These are phyloP conservation scores for Miscanthus lutarioriparius DNA, from an alignment of 176 grass and related monocot genomes.

Conservation along the genomic window DNA sequence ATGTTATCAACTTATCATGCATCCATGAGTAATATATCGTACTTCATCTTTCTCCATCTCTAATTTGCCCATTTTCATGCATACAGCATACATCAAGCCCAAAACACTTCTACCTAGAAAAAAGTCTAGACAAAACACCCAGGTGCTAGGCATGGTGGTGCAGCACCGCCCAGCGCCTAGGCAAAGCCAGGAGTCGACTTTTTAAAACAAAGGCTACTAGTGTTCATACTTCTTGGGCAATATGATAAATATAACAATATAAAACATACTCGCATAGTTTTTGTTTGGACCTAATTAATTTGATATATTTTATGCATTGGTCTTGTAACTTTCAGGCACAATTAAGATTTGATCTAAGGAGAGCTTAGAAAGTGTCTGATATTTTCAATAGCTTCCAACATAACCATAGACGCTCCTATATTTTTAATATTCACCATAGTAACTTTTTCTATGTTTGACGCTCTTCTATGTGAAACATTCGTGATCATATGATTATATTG, in stretches of 20 bases:
- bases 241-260: not conserved
- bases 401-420: not conserved
- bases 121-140: not conserved
- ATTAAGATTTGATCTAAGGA: not conserved
- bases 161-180: not conserved
- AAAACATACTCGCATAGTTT: not conserved
- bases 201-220: not conserved
- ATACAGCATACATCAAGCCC: not conserved
- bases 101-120: not conserved
- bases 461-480: slow-evolving; percentile 4
- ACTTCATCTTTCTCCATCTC: not conserved
- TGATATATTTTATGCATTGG: not conserved
- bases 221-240: not conserved
- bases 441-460: not conserved
- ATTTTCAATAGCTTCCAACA: not conserved
- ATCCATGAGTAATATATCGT: not conserved
- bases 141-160: not conserved
- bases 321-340: not conserved
- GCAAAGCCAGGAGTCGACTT: not conserved
- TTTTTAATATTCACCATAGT: not conserved
- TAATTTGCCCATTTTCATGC: not conserved
- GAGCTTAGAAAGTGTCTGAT: not conserved
- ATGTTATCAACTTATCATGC: not conserved
- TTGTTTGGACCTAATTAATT: not conserved
- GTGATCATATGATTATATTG: slow-evolving; percentile 2